Base-by-base conservation (phyloP, 164 flowering plant species). In the Aristolochia californica region DNA sequence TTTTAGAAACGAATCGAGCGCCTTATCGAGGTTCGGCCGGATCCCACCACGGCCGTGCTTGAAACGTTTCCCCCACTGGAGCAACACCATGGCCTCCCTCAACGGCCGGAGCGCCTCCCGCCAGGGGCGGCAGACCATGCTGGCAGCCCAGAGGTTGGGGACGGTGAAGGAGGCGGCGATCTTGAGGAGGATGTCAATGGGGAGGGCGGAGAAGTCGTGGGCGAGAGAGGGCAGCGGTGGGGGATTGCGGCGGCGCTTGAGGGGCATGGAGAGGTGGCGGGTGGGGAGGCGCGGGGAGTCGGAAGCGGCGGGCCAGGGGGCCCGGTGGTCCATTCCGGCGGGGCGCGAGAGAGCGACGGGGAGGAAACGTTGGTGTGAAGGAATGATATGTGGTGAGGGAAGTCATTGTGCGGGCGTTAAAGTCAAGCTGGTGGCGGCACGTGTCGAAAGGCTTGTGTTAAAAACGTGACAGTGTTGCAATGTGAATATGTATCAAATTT, bases 31-130 rank as follows among this genome's bases (percentile, higher is more conserved):
- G 54, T 89, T 76, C 0, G 70, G 55, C 15, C 70, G 71, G 21
- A 85, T 87, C 8, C 97, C 91, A n/a, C 83, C 83, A 1, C 69
- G 65, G 12, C 99, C 99, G 60, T 93, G 99, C 78, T 93, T 93
- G 74, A 79, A 85, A 65, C 80, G 62, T 75, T 89, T 93, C 48
- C 99, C 99, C 84, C 85, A 82, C 9, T 65, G 62, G 55, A 89
- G 52, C 17, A 81, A 68, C 73, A 79, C 18, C 91, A 87, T 83
- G n/a, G 96, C 94, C 71, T 93, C 94, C 62, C 97, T 66, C 65
- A 93, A 68, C 45, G 94, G 95, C 53, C 69, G 68, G 16, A 91
- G 82, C 56, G 79, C 95, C 48, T 83, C 85, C 55, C 84, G 61
- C 98, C 98, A 91, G 13, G 91, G 62, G 48, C 67, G 65, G 72